Percentiles rank a stretch among this genome's conserved stretches.
Evolutionary conservation across 1,284 basidiomycete genomes (phyloP).

Genomic region (Omphalotus olearius): DNA sequence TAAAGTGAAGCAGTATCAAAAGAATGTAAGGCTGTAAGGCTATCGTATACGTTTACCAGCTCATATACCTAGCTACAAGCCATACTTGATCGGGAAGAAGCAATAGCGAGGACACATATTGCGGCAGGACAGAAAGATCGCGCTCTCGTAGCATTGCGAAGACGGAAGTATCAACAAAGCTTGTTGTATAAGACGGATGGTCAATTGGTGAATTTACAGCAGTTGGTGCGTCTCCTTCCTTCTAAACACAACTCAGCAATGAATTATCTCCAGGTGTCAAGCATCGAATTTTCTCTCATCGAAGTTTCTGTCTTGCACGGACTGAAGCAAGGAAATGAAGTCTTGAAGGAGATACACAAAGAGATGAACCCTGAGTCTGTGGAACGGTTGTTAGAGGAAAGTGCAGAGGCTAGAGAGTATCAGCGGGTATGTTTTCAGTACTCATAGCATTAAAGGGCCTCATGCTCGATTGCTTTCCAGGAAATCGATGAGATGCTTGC

Average conservation of each 20-base stretch:
- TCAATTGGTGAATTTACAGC: constrained; percentile 87
- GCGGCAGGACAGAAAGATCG: constrained; percentile 81
- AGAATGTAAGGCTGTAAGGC: constrained; percentile 55
- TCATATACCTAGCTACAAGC: constrained; percentile 70
- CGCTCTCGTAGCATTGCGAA: constrained; percentile 82
- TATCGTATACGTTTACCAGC: background rate
- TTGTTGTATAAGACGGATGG: constrained; percentile 85
- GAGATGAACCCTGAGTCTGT: constrained; percentile 92
- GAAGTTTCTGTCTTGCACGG: constrained; percentile 93
- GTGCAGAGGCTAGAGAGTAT: constrained; percentile 88
- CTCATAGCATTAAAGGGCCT: background rate
- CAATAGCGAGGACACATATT: constrained; percentile 84
- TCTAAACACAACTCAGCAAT: background rate
- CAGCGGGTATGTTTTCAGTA: constrained; percentile 60
- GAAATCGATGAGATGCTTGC: constrained; percentile 90
- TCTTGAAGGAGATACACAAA: constrained; percentile 89
- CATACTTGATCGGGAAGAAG: constrained; percentile 83
- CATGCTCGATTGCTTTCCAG: constrained; percentile 33
- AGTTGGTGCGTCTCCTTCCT: constrained; percentile 59
- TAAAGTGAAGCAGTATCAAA: constrained; percentile 94
- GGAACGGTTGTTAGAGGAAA: constrained; percentile 91
- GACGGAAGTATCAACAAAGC: constrained; percentile 91
- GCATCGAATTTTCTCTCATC: constrained; percentile 94
- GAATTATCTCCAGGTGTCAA: constrained; percentile 64
- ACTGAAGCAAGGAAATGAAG: constrained; percentile 88